These are phyloP conservation scores for Pleurotus salmoneostramineus DNA, from an alignment of 768 basidiomycete species.

Conservation along the genomic window DNA sequence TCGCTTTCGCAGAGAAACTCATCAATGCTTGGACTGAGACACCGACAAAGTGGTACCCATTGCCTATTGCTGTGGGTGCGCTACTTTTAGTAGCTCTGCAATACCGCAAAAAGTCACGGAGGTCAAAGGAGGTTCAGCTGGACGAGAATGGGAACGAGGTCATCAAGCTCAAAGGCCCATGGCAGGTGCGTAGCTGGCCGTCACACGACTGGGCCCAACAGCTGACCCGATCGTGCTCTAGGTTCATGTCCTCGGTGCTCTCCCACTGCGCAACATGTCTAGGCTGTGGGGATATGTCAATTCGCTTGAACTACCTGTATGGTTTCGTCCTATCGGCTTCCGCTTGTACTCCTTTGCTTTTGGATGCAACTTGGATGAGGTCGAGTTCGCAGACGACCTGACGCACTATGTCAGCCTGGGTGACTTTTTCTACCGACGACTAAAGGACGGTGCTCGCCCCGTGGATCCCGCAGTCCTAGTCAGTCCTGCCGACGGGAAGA, in stretches of 20 bases:
- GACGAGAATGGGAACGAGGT: conserved; percentile 83
- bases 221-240: conserved; percentile 18
- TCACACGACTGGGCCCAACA: background rate
- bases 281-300: conserved; percentile 96
- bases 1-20: conserved; percentile 46
- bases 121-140: conserved; percentile 64
- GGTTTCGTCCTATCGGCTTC: conserved; percentile 91
- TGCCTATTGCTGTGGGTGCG: conserved; percentile 87
- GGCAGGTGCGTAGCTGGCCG: conserved; percentile 62
- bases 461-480: conserved; percentile 77
- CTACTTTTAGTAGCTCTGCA: conserved; percentile 79
- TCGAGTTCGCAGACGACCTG: conserved; percentile 68
- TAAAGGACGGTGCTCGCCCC: conserved; percentile 80
- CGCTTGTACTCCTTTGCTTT: conserved; percentile 84
- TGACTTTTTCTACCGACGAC: conserved; percentile 90
- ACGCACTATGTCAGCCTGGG: conserved; percentile 82
- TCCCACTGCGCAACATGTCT: conserved; percentile 94
- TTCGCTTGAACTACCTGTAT: conserved; percentile 87
- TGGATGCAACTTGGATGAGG: conserved; percentile 91
- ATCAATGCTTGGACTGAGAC: conserved; percentile 81
- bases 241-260: conserved; percentile 96
- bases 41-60: conserved; percentile 93
- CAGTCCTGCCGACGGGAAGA: conserved; percentile 90
- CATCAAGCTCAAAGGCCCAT: conserved; percentile 82
- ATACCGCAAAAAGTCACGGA: conserved; percentile 56